Evolutionary conservation across 1,284 basidiomycete genomes (phyloP), one percentile per base, ranked within the genome.

Genomic region (Coniferiporia sulphurascens): DNA sequence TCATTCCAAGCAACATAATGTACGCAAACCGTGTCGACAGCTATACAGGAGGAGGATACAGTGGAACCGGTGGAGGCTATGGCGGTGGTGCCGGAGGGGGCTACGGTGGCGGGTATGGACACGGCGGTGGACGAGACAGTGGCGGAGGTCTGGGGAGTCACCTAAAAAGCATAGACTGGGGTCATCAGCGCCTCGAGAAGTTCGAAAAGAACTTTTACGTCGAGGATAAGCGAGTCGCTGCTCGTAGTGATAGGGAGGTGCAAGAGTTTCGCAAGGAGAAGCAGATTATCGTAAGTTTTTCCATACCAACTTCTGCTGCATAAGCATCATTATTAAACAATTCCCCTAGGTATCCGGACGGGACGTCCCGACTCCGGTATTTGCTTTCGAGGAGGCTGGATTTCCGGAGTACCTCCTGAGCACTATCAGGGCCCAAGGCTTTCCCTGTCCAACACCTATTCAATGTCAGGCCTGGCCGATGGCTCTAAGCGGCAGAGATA

Each of bases 381-480:
- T 87, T 57, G 84, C 86, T 46, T 99, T 99, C 71, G 94, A 98
- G 59, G 96, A 99, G 77, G 86, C 88, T 67, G 95, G 92, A 58
- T 96, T 95, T 78, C 96, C 96, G 44, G 93, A 98, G 68, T 98
- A 98, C 74, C 86, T 99, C 65, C 86, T 98, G 85, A 77, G 83
- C 58, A 94, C 97, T 62, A 96, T 99, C 73, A 88, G 84, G 65
- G 91, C 92, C 35, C 93, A 97, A 76, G 96, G 96, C 56, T 99
- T 99, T 76, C 74, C 82, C 48, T 73, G 82, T 4, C 96, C 96
- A 0, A 95, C 95, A 1, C 87, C 97, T 56, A 98, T 99, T 70
- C 96, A 99, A 74, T 96, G 94, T 70, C 96, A 99, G 74, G 93
- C 95, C 10, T 98, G 95, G 95, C 95, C 95, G 1, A 97, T 98